Conservation (phyloP, 2,329 filamentous ascomycete genomes). For the Calonectria pseudoturangicola region DNA sequence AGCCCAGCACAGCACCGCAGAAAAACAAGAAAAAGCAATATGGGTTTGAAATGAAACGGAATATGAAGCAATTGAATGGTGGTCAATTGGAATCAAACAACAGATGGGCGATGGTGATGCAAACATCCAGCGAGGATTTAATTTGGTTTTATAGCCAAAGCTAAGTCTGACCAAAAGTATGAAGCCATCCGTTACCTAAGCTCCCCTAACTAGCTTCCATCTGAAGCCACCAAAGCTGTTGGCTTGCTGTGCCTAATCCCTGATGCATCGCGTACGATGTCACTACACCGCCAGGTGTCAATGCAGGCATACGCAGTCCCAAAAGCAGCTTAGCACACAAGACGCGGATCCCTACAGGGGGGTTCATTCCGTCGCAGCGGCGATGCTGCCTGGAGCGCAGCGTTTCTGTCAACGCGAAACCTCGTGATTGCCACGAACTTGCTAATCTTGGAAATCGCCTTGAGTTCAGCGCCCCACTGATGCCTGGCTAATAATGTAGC, state of each 20-base stretch:
- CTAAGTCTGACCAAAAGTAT: slow-evolving; percentile 27
- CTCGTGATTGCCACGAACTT: slow-evolving; percentile 46
- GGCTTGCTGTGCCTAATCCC: slow-evolving; percentile 18
- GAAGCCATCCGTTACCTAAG: slow-evolving; percentile 43
- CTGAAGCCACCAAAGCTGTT: slow-evolving; percentile 27
- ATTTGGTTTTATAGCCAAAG: slow-evolving; percentile 47
- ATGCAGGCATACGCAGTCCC: slow-evolving; percentile 7
- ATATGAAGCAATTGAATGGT: slow-evolving; percentile 10
- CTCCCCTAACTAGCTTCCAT: slow-evolving; percentile 6
- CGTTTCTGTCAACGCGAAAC: slow-evolving; percentile 48
- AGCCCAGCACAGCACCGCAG: neutral
- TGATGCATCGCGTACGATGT: neutral
- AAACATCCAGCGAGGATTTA: slow-evolving; percentile 24
- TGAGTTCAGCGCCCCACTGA: slow-evolving; percentile 44
- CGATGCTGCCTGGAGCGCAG: slow-evolving; percentile 51
- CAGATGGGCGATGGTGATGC: slow-evolving; percentile 23
- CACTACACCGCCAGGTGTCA: slow-evolving; percentile 11
- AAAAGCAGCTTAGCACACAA: slow-evolving; percentile 26
- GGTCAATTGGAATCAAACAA: slow-evolving; percentile 4
- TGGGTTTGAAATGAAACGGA: neutral
- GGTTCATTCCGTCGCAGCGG: slow-evolving; percentile 30
- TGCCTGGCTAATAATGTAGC: slow-evolving; percentile 45
- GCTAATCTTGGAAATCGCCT: slow-evolving; percentile 17
- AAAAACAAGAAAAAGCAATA: slow-evolving; percentile 8
- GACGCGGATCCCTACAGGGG: slow-evolving; percentile 29